Evolutionary conservation across 2,329 filamentous ascomycete genomes (phyloP).

Genomic region (Chrysoporthe puriensis): DNA sequence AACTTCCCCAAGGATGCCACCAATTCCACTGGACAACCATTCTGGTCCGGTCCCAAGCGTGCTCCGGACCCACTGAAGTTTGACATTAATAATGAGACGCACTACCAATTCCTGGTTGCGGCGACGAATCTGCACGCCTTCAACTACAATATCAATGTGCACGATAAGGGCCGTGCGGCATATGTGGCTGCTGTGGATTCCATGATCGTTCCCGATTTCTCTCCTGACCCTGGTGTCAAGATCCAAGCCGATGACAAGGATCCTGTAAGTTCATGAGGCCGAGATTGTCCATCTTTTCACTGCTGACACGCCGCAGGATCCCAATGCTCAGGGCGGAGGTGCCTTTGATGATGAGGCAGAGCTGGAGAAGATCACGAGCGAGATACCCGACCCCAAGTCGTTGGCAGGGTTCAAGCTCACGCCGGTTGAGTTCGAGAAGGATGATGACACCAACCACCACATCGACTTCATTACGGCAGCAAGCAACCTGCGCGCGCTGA

Average conservation of each 20-base stretch:
- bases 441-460: slow-evolving; percentile 96
- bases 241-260: slow-evolving; percentile 97
- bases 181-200: slow-evolving; percentile 83
- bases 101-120: slow-evolving; percentile 85
- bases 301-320: slow-evolving; percentile 59
- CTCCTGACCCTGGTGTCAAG: slow-evolving; percentile 86
- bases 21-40: slow-evolving; percentile 85
- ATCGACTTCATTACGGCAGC: slow-evolving; percentile 99
- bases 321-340: slow-evolving; percentile 66
- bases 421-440: slow-evolving; percentile 95
- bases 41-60: slow-evolving; percentile 98
- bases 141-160: slow-evolving; percentile 96
- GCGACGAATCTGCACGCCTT: slow-evolving; percentile 93
- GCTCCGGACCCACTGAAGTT: slow-evolving; percentile 92
- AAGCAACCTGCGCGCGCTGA: slow-evolving; percentile 94
- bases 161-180: slow-evolving; percentile 68
- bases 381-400: slow-evolving; percentile 77
- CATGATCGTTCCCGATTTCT: slow-evolving; percentile 95
- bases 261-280: slow-evolving; percentile 57
- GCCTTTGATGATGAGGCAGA: slow-evolving; percentile 75
- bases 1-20: slow-evolving; percentile 96
- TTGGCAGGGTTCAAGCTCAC: slow-evolving; percentile 86
- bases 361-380: slow-evolving; percentile 70
- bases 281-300: not conserved
- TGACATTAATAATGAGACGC: slow-evolving; percentile 79